Percentiles rank a stretch among this genome's conserved stretches.
Evolutionary conservation across 1,284 basidiomycete genomes (phyloP).

Genomic region (Peniophora sp.): DNA sequence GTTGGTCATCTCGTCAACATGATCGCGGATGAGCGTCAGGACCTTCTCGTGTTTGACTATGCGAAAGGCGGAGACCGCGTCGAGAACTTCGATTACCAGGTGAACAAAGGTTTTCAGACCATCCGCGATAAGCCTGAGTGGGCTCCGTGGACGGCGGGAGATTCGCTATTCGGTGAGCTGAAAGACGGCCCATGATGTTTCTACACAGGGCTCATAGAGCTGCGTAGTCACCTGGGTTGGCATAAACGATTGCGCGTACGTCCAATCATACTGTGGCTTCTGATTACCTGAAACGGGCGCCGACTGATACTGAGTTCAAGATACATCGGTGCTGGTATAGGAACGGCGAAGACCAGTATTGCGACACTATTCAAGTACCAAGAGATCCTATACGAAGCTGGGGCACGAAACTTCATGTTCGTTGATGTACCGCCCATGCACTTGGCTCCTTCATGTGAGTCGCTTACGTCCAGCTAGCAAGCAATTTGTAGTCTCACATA

Average conservation of each 20-base stretch:
- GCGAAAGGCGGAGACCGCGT: conserved; percentile 19
- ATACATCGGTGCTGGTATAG: conserved; percentile 2
- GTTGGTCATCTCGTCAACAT: conserved; percentile 44
- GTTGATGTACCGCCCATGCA: conserved; percentile 56
- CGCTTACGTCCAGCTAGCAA: too few species aligned
- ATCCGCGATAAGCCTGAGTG: conserved; percentile 14
- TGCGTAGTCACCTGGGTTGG: conserved; percentile 54
- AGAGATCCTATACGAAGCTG: conserved; percentile 37
- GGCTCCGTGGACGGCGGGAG: conserved; percentile 19
- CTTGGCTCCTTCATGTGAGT: conserved; percentile 36
- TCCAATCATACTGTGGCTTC: conserved; percentile 3
- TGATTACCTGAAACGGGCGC: too few species aligned
- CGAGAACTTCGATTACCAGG: conserved; percentile 15
- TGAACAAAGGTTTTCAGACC: conserved; percentile 12
- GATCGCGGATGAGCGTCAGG: conserved; percentile 22
- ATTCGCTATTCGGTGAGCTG: conserved; percentile 22
- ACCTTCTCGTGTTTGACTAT: conserved; percentile 39
- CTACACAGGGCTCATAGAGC: background rate
- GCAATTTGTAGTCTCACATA: too few species aligned
- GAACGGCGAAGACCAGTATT: conserved; percentile 1
- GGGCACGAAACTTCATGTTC: conserved; percentile 57
- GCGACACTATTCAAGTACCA: conserved; percentile 33
- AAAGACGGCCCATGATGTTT: background rate
- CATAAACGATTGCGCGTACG: conserved; percentile 56
- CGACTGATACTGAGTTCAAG: conserved; percentile 1